phyloP scores from a whole-genome alignment of 371 early-diverging fungal species.

The Basidiobolus meristosporus region DNA sequence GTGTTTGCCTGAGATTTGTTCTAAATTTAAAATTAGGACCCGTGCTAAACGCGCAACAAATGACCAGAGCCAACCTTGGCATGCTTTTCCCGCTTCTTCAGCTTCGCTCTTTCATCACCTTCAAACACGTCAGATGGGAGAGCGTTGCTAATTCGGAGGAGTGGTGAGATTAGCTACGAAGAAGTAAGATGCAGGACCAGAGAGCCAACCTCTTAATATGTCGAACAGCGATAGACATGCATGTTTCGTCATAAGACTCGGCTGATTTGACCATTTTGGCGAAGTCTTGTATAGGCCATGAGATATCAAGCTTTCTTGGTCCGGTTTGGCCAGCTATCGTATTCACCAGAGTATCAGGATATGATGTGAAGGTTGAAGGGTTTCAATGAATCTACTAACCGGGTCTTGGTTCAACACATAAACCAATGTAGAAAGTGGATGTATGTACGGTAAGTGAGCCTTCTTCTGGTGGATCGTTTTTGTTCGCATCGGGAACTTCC shows the following conservation, averaged over 20 bases:
- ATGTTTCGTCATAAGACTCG: constrained; percentile 46
- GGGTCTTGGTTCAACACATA: constrained; percentile 32
- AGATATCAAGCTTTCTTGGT: constrained; percentile 38
- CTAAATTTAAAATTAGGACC: no score
- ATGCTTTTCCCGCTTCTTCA: no score
- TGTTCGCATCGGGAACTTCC: constrained; percentile 9
- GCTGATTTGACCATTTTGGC: constrained; percentile 51
- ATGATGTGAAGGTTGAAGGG: not conserved
- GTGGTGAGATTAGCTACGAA: not conserved
- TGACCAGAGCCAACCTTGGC: no score
- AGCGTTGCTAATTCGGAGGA: not conserved
- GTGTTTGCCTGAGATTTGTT: no score
- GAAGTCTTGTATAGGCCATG: constrained; percentile 68
- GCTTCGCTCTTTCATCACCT: not conserved
- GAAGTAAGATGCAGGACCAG: no score
- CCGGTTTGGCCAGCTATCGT: constrained; percentile 16
- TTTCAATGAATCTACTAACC: constrained; percentile 9
- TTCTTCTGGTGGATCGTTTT: constrained; percentile 9
- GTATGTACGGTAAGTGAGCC: constrained; percentile 24
- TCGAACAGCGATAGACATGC: constrained; percentile 51
- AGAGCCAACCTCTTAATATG: constrained; percentile 41
- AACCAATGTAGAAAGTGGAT: constrained; percentile 78
- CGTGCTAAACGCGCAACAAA: no score
- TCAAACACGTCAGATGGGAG: constrained; percentile 1
- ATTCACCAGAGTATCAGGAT: not conserved